A percentile compares a stretch with the other conserved stretches of the same genome.
Evolutionary conservation across 768 basidiomycete genomes (phyloP).

Genomic region (Termitomyces sp.): DNA sequence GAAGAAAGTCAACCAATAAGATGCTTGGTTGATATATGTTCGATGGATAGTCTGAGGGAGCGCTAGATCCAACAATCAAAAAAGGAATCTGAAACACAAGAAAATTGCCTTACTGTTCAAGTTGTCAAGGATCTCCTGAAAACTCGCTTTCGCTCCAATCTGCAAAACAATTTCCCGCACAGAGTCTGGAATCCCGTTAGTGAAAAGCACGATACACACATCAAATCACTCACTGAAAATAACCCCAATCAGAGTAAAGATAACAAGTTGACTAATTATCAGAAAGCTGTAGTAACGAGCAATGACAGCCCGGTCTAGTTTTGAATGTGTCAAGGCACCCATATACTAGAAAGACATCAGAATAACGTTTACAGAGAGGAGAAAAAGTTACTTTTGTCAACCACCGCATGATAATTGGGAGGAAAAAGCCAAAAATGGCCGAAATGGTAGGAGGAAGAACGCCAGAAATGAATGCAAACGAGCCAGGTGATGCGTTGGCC

Average conservation of each 20-base stretch:
- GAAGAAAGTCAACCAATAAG: conserved; percentile 93
- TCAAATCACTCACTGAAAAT: conserved; percentile 73
- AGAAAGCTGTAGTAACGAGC: conserved; percentile 94
- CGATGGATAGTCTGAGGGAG: conserved; percentile 72
- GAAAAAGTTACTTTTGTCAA: conserved; percentile 63
- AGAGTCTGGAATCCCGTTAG: conserved; percentile 27
- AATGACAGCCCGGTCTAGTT: conserved; percentile 86
- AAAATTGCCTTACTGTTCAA: conserved; percentile 37
- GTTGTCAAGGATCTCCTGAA: conserved; percentile 43
- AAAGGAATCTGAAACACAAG: background rate
- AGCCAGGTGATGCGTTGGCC: conserved; percentile 54
- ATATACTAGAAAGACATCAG: conserved; percentile 56
- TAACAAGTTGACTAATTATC: conserved; percentile 88
- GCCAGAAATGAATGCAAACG: conserved; percentile 89
- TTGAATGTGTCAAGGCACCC: conserved; percentile 67
- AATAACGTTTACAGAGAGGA: conserved; percentile 40
- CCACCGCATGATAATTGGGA: conserved; percentile 90
- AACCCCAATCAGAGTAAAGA: conserved; percentile 93
- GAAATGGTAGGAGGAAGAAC: conserved; percentile 89
- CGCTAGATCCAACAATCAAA: conserved; percentile 32
- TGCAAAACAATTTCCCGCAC: conserved; percentile 41
- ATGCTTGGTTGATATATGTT: conserved; percentile 89
- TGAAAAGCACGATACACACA: background rate
- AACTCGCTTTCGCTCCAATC: conserved; percentile 42
- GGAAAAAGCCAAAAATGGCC: conserved; percentile 83